Evolutionary conservation across 1,284 basidiomycete genomes (phyloP).

Genomic region (Cutaneotrichosporon sp.): DNA sequence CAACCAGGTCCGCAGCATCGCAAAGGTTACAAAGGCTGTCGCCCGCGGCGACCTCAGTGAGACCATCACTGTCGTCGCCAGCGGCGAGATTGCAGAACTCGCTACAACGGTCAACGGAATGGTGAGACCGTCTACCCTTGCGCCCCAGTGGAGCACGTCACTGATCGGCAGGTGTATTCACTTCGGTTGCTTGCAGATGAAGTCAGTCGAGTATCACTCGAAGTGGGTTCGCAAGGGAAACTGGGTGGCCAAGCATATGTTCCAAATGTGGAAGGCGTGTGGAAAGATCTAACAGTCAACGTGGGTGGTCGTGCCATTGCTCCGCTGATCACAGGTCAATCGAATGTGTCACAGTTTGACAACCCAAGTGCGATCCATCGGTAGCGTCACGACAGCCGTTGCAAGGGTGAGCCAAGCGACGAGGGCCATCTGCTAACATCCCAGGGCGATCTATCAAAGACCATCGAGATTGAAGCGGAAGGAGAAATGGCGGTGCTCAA

Average conservation of each 20-base stretch:
- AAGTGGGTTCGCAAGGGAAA: slow-evolving; percentile 86
- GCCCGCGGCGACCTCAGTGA: slow-evolving; percentile 90
- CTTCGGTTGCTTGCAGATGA: slow-evolving; percentile 86
- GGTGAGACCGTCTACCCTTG: slow-evolving; percentile 51
- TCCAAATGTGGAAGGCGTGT: slow-evolving; percentile 90
- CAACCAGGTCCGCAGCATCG: slow-evolving; percentile 89
- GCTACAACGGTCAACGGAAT: slow-evolving; percentile 98
- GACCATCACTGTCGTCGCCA: slow-evolving; percentile 94
- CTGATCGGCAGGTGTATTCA: slow-evolving; percentile 56
- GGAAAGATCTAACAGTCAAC: slow-evolving; percentile 84
- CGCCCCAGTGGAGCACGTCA: too few relatives aligned
- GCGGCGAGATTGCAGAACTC: slow-evolving; percentile 92
- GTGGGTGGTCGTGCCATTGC: slow-evolving; percentile 51
- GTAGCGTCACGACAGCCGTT: slow-evolving; percentile 86
- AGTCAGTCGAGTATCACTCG: slow-evolving; percentile 89
- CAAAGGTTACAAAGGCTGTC: slow-evolving; percentile 95
- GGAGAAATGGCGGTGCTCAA: slow-evolving; percentile 85
- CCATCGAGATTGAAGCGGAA: slow-evolving; percentile 66
- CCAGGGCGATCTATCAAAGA: slow-evolving; percentile 52
- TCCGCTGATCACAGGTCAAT: slow-evolving; percentile 59
- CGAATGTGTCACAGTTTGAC: slow-evolving; percentile 89
- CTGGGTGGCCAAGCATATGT: slow-evolving; percentile 84
- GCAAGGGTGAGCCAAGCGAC: slow-evolving; percentile 50
- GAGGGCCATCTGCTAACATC: slow-evolving; percentile 10
- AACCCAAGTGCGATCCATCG: slow-evolving; percentile 89